These are phyloP conservation scores for Neoboletus magnificus DNA, from an alignment of 768 basidiomycete genomes.

Conservation along the genomic window DNA sequence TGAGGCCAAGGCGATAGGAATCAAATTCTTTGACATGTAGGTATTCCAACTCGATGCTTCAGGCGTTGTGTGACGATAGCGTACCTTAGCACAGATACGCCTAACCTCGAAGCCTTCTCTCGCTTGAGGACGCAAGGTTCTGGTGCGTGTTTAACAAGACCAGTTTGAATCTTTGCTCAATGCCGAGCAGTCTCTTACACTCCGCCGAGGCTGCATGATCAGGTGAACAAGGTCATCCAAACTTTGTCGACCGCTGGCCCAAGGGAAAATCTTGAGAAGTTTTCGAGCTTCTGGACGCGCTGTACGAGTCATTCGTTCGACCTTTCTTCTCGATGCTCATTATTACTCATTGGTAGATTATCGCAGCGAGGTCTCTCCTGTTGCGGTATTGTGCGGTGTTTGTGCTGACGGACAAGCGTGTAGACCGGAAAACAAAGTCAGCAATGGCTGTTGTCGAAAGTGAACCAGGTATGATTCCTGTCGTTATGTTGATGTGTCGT, in stretches of 20 bases:
- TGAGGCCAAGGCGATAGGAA: slow-evolving; percentile 67
- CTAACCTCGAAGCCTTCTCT: slow-evolving; percentile 47
- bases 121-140: slow-evolving; percentile 35
- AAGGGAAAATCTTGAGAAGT: slow-evolving; percentile 57
- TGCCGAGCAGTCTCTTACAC: slow-evolving; percentile 48
- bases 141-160: slow-evolving; percentile 31
- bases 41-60: slow-evolving; percentile 12
- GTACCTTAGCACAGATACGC: slow-evolving; percentile 68
- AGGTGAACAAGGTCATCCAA: slow-evolving; percentile 59
- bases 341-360: slow-evolving; percentile 47
- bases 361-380: slow-evolving; percentile 61
- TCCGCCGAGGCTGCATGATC: slow-evolving; percentile 56
- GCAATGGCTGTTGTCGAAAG: slow-evolving; percentile 67
- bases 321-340: slow-evolving; percentile 1
- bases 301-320: slow-evolving; percentile 42
- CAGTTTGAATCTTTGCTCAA: background rate
- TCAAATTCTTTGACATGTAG: slow-evolving; percentile 88
- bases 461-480: slow-evolving; percentile 49
- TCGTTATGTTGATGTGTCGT: slow-evolving; percentile 1
- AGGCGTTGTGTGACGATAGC: slow-evolving; percentile 1
- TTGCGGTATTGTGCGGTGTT: background rate
- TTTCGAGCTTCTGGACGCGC: slow-evolving; percentile 71
- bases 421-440: slow-evolving; percentile 78
- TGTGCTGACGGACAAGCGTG: slow-evolving; percentile 11
- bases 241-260: slow-evolving; percentile 66